Conservation (phyloP, 2,329 filamentous ascomycete genomes). For the Dichotomopilus funicola region DNA sequence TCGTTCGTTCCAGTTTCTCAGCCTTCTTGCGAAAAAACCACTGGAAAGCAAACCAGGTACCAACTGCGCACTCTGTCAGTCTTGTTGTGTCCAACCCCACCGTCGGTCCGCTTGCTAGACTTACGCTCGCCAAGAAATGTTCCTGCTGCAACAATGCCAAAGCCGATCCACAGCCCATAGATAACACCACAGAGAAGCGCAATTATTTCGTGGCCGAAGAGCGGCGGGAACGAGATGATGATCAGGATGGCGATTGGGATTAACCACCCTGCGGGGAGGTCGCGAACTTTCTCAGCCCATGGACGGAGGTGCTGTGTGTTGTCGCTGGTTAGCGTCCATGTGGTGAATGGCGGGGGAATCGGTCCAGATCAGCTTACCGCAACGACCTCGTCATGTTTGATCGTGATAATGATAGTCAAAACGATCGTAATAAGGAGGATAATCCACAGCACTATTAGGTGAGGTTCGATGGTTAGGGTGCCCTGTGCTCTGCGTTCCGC, state of each 20-base stretch:
- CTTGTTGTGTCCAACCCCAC: not conserved
- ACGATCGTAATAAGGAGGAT: conserved; percentile 27
- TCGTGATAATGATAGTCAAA: conserved; percentile 29
- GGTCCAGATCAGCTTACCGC: conserved; percentile 20
- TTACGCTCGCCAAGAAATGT: conserved; percentile 36
- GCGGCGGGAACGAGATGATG: conserved; percentile 35
- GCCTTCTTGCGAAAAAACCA: conserved; percentile 32
- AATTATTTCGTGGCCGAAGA: conserved; percentile 38
- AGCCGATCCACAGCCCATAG: conserved; percentile 36
- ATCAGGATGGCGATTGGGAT: conserved; percentile 36
- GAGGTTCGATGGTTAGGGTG: not conserved
- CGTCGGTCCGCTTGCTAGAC: not conserved
- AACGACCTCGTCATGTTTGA: conserved; percentile 35
- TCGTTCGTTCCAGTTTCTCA: conserved; percentile 34
- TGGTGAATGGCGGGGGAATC: not conserved
- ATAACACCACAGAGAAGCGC: conserved; percentile 37
- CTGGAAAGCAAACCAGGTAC: conserved; percentile 37
- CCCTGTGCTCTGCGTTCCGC: not conserved
- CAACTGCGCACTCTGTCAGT: conserved; percentile 22
- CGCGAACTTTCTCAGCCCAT: conserved; percentile 32
- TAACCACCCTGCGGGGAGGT: conserved; percentile 34
- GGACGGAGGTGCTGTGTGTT: conserved; percentile 28
- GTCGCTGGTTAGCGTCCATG: not conserved
- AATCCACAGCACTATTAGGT: conserved; percentile 24
- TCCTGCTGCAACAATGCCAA: conserved; percentile 35